These are phyloP conservation scores for Phoma sp. DNA, from an alignment of 2,329 filamentous ascomycete species.

Conservation along the genomic window DNA sequence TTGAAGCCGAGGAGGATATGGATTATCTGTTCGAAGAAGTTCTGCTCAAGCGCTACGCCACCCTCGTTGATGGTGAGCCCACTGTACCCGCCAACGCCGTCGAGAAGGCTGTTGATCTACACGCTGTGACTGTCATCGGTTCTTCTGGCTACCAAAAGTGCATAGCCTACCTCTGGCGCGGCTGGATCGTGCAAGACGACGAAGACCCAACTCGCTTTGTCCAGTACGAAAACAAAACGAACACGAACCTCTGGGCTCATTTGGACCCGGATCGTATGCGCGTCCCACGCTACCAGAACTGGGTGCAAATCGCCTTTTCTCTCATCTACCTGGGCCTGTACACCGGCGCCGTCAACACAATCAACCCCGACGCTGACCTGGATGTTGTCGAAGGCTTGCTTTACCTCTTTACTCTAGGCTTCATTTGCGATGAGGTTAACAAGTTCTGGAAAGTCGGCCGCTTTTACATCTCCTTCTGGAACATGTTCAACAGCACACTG, in stretches of 20 bases:
- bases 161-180: slow-evolving; percentile 88
- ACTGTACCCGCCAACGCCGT: slow-evolving; percentile 85
- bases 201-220: slow-evolving; percentile 88
- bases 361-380: slow-evolving; percentile 83
- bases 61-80: slow-evolving; percentile 72
- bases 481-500: slow-evolving; percentile 86
- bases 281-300: slow-evolving; percentile 90
- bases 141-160: slow-evolving; percentile 96
- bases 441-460: slow-evolving; percentile 96
- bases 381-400: slow-evolving; percentile 83
- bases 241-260: slow-evolving; percentile 78
- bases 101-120: slow-evolving; percentile 91
- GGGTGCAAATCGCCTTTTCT: slow-evolving; percentile 83
- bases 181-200: slow-evolving; percentile 97
- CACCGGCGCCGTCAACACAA: slow-evolving; percentile 90
- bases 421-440: slow-evolving; percentile 82
- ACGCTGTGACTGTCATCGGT: slow-evolving; percentile 86
- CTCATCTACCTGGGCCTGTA: slow-evolving; percentile 84
- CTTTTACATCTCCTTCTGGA: slow-evolving; percentile 95
- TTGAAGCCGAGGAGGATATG: slow-evolving; percentile 82
- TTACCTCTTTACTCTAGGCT: slow-evolving; percentile 90
- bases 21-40: slow-evolving; percentile 80
- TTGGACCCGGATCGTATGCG: slow-evolving; percentile 95
- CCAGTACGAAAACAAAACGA: slow-evolving; percentile 82
- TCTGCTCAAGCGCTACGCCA: slow-evolving; percentile 87